phyloP scores from a whole-genome alignment of 768 basidiomycete genomes.

The Boletus bicolor region DNA sequence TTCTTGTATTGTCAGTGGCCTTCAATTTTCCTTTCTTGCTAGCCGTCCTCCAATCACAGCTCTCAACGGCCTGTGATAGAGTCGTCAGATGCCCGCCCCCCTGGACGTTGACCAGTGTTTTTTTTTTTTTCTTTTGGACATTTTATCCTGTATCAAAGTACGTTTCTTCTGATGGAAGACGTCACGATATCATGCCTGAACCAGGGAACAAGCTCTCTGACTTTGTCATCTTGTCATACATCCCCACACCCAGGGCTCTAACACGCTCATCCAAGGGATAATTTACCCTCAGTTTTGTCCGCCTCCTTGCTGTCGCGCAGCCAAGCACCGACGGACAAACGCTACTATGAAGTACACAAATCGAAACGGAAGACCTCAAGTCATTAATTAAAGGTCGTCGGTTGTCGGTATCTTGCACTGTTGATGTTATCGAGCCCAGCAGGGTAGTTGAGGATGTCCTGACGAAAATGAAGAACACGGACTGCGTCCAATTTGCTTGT shows the following conservation, averaged over 20 bases:
- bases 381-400: too few relatives aligned
- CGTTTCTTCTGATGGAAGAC: too few relatives aligned
- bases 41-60: too few relatives aligned
- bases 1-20: too few relatives aligned
- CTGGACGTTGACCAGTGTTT: too few relatives aligned
- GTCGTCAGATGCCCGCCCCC: too few relatives aligned
- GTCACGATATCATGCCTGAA: neutral
- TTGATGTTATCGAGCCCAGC: neutral
- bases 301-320: conserved; percentile 8
- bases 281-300: neutral
- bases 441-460: neutral
- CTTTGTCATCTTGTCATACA: conserved; percentile 20
- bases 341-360: neutral
- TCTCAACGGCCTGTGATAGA: too few relatives aligned
- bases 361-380: conserved; percentile 23
- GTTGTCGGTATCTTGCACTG: neutral
- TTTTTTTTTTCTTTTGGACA: too few relatives aligned
- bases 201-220: neutral
- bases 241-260: conserved; percentile 24
- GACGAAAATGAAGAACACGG: neutral
- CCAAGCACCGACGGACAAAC: conserved; percentile 5
- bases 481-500: conserved; percentile 30
- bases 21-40: too few relatives aligned
- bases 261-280: neutral
- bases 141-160: too few relatives aligned